These are phyloP conservation scores for Amanita jacksonii DNA, from an alignment of 768 basidiomycete species.

Conservation along the genomic window DNA sequence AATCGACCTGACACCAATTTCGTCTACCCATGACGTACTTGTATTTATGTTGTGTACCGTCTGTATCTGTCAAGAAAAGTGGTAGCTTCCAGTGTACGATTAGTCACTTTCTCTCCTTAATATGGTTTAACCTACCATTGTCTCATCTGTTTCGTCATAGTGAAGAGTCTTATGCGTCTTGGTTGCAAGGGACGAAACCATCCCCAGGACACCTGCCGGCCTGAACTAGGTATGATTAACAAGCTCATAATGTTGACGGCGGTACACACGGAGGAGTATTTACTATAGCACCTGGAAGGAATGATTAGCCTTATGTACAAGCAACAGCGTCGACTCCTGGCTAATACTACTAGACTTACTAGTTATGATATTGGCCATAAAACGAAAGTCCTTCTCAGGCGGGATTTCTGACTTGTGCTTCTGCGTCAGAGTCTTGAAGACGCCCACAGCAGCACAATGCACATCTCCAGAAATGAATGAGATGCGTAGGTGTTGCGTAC, in stretches of 20 bases:
- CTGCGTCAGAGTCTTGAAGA: slow-evolving; percentile 56
- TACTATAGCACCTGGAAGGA: slow-evolving; percentile 70
- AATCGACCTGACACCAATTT: slow-evolving; percentile 76
- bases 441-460: slow-evolving; percentile 80
- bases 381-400: slow-evolving; percentile 62
- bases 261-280: slow-evolving; percentile 72
- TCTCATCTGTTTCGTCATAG: slow-evolving; percentile 74
- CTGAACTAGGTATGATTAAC: slow-evolving; percentile 26
- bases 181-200: slow-evolving; percentile 73
- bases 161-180: slow-evolving; percentile 88
- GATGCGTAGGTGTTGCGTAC: slow-evolving; percentile 56
- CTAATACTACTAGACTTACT: too few relatives aligned
- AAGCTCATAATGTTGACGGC: not conserved
- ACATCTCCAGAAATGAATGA: slow-evolving; percentile 90
- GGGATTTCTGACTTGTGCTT: slow-evolving; percentile 39
- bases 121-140: slow-evolving; percentile 44
- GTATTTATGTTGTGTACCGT: slow-evolving; percentile 66
- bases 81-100: slow-evolving; percentile 41
- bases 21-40: slow-evolving; percentile 81
- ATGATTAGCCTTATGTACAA: not conserved
- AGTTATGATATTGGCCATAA: slow-evolving; percentile 85
- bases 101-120: not conserved
- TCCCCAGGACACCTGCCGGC: slow-evolving; percentile 58
- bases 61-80: slow-evolving; percentile 66
- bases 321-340: too few relatives aligned